Percentiles rank a stretch among this genome's conserved stretches.
Evolutionary conservation across 2,329 filamentous ascomycete species (phyloP).

Genomic region (Sporothrix sp.): DNA sequence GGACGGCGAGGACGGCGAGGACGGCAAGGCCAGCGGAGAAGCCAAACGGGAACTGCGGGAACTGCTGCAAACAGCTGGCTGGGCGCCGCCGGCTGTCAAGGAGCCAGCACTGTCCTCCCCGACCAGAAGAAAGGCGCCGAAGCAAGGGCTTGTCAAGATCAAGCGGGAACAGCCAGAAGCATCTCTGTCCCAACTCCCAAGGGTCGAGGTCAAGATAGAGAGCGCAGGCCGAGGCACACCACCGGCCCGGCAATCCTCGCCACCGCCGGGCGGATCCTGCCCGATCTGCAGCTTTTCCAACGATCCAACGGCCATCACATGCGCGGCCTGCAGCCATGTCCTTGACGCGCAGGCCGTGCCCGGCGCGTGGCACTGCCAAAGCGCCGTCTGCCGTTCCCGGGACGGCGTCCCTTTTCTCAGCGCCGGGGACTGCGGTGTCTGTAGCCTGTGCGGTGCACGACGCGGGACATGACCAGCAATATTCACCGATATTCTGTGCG

Average conservation of each 20-base stretch:
- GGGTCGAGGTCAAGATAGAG: background rate
- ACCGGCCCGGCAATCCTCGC: background rate
- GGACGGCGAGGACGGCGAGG: slow-evolving; percentile 54
- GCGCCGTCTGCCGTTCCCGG: slow-evolving; percentile 42
- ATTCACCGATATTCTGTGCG: no score
- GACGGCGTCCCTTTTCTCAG: slow-evolving; percentile 52
- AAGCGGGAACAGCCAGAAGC: background rate
- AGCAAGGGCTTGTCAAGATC: background rate
- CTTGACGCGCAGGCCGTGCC: slow-evolving; percentile 44
- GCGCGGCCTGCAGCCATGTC: slow-evolving; percentile 61
- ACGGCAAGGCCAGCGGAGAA: slow-evolving; percentile 46
- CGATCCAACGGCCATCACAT: slow-evolving; percentile 43
- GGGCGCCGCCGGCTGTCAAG: no score
- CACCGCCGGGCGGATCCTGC: slow-evolving; percentile 29
- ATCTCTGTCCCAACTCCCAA: background rate
- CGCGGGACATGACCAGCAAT: no score
- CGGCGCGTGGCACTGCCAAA: slow-evolving; percentile 55
- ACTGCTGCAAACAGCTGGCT: slow-evolving; percentile 36
- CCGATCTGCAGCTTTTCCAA: slow-evolving; percentile 62
- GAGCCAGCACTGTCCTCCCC: no score
- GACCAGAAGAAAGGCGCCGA: background rate
- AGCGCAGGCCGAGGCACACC: background rate
- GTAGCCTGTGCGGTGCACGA: slow-evolving; percentile 66
- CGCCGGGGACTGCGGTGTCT: slow-evolving; percentile 57
- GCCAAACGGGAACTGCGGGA: slow-evolving; percentile 57